Conservation (phyloP, 2,329 filamentous ascomycete species). For the Ceratocystis albifundus region DNA sequence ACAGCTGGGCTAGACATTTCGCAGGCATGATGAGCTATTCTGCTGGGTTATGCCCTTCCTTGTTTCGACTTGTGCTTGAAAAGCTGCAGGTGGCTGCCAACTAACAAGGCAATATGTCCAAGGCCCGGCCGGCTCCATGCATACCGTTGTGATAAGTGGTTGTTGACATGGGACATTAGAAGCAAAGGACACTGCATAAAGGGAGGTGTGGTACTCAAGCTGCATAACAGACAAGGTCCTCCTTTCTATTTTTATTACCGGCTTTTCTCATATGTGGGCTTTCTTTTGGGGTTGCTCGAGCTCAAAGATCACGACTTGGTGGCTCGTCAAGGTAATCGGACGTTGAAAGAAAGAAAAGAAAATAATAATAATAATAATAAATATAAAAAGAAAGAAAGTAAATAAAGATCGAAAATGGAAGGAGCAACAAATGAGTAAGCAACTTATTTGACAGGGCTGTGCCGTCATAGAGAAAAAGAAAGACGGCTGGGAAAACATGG, state of each 20-base stretch:
- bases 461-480: background rate
- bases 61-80: constrained; percentile 6
- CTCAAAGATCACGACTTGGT: background rate
- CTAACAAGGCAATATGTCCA: constrained; percentile 2
- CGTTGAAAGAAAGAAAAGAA: background rate
- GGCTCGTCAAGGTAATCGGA: background rate
- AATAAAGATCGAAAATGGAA: background rate
- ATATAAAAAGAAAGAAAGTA: background rate
- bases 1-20: background rate
- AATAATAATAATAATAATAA: too few species aligned
- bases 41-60: background rate
- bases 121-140: background rate
- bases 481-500: constrained; percentile 4
- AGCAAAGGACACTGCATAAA: background rate
- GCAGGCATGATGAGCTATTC: background rate
- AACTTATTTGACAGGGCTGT: background rate
- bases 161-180: background rate
- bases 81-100: constrained; percentile 15
- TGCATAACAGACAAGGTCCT: background rate
- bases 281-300: background rate
- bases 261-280: background rate
- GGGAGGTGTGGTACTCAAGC: background rate
- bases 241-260: background rate
- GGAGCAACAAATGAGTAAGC: background rate
- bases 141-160: background rate